Conservation (phyloP, 768 basidiomycete species). For the Roridomyces roridus region DNA sequence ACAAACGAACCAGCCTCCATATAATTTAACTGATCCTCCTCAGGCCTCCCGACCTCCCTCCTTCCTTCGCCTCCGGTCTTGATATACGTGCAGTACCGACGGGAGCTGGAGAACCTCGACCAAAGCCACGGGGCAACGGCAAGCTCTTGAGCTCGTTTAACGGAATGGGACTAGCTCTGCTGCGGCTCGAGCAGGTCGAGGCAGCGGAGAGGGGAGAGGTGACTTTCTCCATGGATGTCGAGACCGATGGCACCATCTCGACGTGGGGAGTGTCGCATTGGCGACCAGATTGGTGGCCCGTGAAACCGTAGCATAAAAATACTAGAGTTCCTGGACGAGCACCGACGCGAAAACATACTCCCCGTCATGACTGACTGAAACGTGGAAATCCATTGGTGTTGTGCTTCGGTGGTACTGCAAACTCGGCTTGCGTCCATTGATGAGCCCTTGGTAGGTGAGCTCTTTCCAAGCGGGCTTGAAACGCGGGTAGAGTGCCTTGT, state of each 20-base stretch:
- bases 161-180: constrained; percentile 76
- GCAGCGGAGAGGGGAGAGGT: constrained; percentile 56
- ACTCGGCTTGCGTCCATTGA: constrained; percentile 40
- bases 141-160: constrained; percentile 69
- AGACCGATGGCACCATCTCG: constrained; percentile 36
- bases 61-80: constrained; percentile 37
- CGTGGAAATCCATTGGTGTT: constrained; percentile 53
- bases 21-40: constrained; percentile 3
- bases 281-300: constrained; percentile 75
- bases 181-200: constrained; percentile 80
- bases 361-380: constrained; percentile 84
- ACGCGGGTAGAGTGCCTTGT: constrained; percentile 80
- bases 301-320: constrained; percentile 23
- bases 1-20: neutral
- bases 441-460: constrained; percentile 53
- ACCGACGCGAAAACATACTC: constrained; percentile 78
- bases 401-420: constrained; percentile 44
- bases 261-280: constrained; percentile 60
- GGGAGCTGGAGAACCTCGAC: constrained; percentile 34
- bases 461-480: constrained; percentile 77
- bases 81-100: constrained; percentile 43
- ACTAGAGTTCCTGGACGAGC: constrained; percentile 50
- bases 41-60: constrained; percentile 21
- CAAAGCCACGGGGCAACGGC: constrained; percentile 75
- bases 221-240: constrained; percentile 41